A percentile compares a stretch with the other conserved stretches of the same genome.
Evolutionary conservation across 2,329 filamentous ascomycete species (phyloP).

Genomic region (Trichoderma hamatum): DNA sequence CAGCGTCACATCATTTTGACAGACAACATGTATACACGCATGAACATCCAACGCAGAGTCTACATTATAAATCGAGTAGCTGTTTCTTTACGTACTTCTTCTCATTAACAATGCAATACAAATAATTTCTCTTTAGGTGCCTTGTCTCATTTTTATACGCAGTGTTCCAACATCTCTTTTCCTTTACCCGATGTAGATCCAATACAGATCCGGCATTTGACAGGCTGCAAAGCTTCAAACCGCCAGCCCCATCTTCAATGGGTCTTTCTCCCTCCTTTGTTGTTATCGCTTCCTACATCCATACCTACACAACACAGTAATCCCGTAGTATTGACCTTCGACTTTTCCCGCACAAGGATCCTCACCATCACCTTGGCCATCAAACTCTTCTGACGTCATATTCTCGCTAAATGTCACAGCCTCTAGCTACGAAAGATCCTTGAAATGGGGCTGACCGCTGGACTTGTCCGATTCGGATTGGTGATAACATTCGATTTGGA

Average conservation of each 20-base stretch:
- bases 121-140: too few relatives aligned
- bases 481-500: not conserved
- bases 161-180: not conserved
- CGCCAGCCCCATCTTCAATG: not conserved
- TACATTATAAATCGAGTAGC: not conserved
- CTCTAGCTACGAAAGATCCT: not conserved
- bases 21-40: too few relatives aligned
- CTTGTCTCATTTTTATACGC: not conserved
- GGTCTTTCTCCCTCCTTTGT: not conserved
- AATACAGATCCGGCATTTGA: not conserved
- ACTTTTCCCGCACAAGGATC: not conserved
- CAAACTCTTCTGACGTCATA: conserved; percentile 17
- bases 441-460: conserved; percentile 9
- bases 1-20: not conserved
- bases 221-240: not conserved
- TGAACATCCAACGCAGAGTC: not conserved
- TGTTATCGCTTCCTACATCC: not conserved
- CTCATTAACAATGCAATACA: too few relatives aligned
- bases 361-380: not conserved
- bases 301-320: not conserved
- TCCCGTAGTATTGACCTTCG: not conserved
- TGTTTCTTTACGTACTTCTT: too few relatives aligned
- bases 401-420: conserved; percentile 11
- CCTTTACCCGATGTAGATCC: not conserved
- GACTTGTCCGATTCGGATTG: not conserved